Conservation (phyloP, 164 flowering plant genomes). For the Liquidambar formosana region DNA sequence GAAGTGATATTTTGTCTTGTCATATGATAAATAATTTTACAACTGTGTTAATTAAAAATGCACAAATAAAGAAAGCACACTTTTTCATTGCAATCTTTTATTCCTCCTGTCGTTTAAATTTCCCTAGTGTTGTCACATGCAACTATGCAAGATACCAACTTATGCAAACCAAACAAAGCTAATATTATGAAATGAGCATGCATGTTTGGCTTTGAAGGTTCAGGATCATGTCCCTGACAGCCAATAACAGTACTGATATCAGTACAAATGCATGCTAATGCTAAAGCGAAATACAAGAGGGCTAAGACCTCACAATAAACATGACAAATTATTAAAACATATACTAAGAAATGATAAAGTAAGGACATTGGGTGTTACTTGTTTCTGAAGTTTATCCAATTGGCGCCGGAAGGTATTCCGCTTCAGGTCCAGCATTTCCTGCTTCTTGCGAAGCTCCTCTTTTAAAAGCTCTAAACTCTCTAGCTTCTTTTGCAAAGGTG, state of each 20-base stretch:
- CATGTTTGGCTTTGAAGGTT: neutral
- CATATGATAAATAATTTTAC: neutral
- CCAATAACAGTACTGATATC: neutral
- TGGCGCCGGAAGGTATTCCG: constrained; percentile 72
- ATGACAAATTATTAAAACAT: neutral
- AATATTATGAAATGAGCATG: neutral
- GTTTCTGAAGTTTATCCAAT: constrained; percentile 75
- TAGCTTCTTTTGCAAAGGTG: constrained; percentile 65
- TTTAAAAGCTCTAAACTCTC: constrained; percentile 70
- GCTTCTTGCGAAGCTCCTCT: constrained; percentile 89
- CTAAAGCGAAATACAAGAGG: too few species aligned
- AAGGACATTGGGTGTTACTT: constrained; percentile 37
- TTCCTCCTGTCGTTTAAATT: too few species aligned
- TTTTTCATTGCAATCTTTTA: neutral
- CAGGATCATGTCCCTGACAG: neutral
- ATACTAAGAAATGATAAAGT: neutral
- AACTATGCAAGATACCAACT: too few species aligned
- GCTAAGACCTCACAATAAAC: too few species aligned
- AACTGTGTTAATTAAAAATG: neutral
- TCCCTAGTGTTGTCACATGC: too few species aligned
- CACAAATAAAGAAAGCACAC: neutral
- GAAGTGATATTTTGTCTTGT: neutral
- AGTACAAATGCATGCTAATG: neutral
- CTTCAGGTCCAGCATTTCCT: constrained; percentile 84
- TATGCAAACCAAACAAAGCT: too few species aligned